Conservation (phyloP, 2,329 filamentous ascomycete genomes). For the Apiospora kogelbergensis region DNA sequence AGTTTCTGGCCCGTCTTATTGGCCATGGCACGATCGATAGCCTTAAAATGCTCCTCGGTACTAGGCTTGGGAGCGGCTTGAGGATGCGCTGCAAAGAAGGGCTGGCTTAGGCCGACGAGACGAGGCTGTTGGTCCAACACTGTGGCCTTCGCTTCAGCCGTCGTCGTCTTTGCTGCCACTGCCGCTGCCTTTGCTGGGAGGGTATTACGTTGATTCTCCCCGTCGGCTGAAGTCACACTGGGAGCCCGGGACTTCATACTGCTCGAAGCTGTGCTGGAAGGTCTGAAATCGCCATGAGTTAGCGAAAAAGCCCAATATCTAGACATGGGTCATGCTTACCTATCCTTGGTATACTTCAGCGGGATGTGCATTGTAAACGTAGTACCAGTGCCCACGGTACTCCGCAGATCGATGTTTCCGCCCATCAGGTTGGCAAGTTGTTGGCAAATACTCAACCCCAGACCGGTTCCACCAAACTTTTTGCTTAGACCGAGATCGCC, state of each 20-base stretch:
- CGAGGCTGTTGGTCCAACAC: conserved; percentile 70
- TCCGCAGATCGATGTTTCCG: conserved; percentile 71
- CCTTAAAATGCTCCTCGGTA: conserved; percentile 62
- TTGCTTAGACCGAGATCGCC: conserved; percentile 87
- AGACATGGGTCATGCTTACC: conserved; percentile 40
- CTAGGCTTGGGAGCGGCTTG: conserved; percentile 31
- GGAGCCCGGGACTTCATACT: conserved; percentile 50
- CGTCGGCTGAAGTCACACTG: conserved; percentile 45
- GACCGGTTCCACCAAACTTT: conserved; percentile 84
- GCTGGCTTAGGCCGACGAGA: conserved; percentile 77
- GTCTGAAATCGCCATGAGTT: conserved; percentile 30
- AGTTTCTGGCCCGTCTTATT: conserved; percentile 64
- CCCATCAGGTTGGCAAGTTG: conserved; percentile 84
- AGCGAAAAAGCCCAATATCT: not conserved
- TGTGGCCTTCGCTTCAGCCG: conserved; percentile 36
- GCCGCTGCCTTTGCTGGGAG: conserved; percentile 27
- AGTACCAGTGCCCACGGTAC: conserved; percentile 71
- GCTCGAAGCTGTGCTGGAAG: conserved; percentile 55
- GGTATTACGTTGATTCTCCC: conserved; percentile 35
- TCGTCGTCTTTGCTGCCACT: conserved; percentile 25
- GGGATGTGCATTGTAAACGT: conserved; percentile 84
- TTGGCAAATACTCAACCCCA: conserved; percentile 86
- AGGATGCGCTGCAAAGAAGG: conserved; percentile 66
- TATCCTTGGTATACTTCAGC: conserved; percentile 71
- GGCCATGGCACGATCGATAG: conserved; percentile 64